Conservation (phyloP, 345 rosid genomes). For the Populus deltoides region DNA sequence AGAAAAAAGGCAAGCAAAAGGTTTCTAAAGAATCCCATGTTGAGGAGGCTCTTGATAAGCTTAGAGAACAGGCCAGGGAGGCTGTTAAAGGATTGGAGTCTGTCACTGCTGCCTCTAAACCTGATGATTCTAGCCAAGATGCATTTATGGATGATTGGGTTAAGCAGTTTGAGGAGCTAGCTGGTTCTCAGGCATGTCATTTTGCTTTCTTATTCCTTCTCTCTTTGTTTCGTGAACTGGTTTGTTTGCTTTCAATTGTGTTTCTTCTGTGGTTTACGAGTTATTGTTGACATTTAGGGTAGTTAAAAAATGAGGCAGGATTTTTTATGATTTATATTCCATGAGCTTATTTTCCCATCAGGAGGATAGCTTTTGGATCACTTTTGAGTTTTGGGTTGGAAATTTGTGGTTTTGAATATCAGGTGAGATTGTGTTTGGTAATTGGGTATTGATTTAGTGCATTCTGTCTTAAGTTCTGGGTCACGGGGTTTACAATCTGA, state of each 20-base stretch:
- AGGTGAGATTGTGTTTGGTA: not conserved
- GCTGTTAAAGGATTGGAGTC: constrained; percentile 81
- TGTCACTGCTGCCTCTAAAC: constrained; percentile 40
- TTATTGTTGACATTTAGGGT: not conserved
- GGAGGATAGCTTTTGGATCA: not conserved
- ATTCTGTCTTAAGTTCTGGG: not conserved
- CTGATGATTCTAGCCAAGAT: constrained; percentile 52
- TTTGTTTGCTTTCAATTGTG: not conserved
- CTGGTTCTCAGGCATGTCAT: constrained; percentile 66
- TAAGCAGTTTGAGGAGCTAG: constrained; percentile 90
- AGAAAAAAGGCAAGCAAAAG: constrained; percentile 78
- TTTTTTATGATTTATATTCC: not conserved
- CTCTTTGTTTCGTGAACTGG: not conserved
- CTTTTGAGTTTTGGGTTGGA: not conserved
- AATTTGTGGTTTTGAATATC: not conserved
- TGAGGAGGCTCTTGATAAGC: constrained; percentile 74
- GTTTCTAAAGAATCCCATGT: constrained; percentile 66
- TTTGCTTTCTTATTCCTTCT: not conserved
- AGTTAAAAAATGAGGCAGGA: not conserved
- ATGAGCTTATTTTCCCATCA: not conserved
- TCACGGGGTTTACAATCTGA: not conserved
- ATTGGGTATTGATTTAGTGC: not conserved
- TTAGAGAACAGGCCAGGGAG: constrained; percentile 83
- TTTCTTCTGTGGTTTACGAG: not conserved
- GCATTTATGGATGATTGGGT: constrained; percentile 92